These are phyloP conservation scores for Polytrichum commune DNA, from an alignment of 225 moss, liverwort and hornwort genomes.

Conservation along the genomic window DNA sequence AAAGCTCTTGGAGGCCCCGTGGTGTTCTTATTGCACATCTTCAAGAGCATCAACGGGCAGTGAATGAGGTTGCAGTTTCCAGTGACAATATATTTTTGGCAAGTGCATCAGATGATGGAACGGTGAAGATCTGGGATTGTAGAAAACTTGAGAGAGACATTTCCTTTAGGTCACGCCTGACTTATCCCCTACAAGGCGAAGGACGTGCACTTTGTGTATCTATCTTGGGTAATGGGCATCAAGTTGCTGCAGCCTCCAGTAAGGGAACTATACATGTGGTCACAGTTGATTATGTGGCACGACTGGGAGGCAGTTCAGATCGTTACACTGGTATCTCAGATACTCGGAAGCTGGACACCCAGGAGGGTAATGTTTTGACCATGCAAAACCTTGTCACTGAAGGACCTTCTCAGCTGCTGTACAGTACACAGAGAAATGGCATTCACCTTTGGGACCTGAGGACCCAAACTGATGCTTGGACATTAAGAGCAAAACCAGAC, in stretches of 20 bases:
- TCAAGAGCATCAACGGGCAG: conserved; percentile 96
- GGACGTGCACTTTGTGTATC: conserved; percentile 81
- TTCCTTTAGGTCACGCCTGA: conserved; percentile 86
- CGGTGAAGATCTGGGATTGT: conserved; percentile 97
- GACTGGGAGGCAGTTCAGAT: conserved; percentile 73
- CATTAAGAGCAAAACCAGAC: conserved; percentile 69
- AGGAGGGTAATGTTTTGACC: conserved; percentile 83
- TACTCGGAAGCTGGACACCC: conserved; percentile 79
- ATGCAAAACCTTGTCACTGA: conserved; percentile 76
- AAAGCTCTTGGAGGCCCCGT: conserved; percentile 88
- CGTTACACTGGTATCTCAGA: conserved; percentile 83
- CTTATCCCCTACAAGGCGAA: conserved; percentile 64
- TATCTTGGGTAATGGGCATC: conserved; percentile 78
- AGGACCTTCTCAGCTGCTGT: conserved; percentile 79
- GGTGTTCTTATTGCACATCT: conserved; percentile 93
- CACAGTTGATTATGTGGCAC: conserved; percentile 89
- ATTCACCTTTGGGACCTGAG: conserved; percentile 93
- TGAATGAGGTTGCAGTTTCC: conserved; percentile 93
- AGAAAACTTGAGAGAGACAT: conserved; percentile 89
- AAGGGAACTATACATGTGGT: conserved; percentile 79
- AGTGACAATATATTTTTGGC: conserved; percentile 86
- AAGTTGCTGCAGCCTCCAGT: conserved; percentile 84
- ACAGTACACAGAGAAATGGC: conserved; percentile 78
- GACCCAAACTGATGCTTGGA: conserved; percentile 74
- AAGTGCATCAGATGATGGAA: conserved; percentile 98